Evolutionary conservation across 257 asterid genomes (phyloP), one percentile per base, ranked within the genome.

Genomic region (Asclepias syriaca): DNA sequence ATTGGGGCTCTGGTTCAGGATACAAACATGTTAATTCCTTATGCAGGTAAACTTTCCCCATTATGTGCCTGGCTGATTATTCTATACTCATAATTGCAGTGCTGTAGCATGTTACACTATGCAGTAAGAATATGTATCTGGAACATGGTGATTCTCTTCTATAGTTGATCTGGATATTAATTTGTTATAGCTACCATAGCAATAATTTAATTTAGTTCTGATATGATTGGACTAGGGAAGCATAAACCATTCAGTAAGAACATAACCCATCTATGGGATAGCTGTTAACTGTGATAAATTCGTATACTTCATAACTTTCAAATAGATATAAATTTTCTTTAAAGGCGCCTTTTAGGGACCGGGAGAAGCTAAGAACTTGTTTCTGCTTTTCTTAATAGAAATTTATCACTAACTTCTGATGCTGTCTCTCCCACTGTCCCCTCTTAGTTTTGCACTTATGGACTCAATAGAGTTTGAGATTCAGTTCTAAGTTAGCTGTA

Each of bases 1-100:
- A 82, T 94, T 18, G 99, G 99, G 65, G 89, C 99, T 72, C 88
- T 91, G 76, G 83, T 83, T 80, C 97, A 94, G 79, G 94, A 94
- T 81, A 57, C 97, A 77, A 86, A 90, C 85, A 82, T 94, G 99
- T 85, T 91, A 60, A 75, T 94, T 72, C 99, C 99, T 76, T 94
- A 91, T 87, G 99, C 99, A 65, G 99, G 99, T 94, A 79, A 81
- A 98, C 81, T 77, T 82, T 74, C 76, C 63, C 45, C 12, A 29
- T 63, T 24, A 40, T 48, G 24, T 75, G 48, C 0, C 40, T 21
- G 54, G 54, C 37, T 80, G 65, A 61, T 51, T n/a, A 60, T n/a
- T 24, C 37, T 27, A n/a, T 34, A 34, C 37, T 13, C 61, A 29
- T 68, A 65, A 56, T 21, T 34, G 16, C 27, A 46, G 46, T 69